Evolutionary conservation across 2,329 filamentous ascomycete species (phyloP).

Genomic region (Botrytis medusae): DNA sequence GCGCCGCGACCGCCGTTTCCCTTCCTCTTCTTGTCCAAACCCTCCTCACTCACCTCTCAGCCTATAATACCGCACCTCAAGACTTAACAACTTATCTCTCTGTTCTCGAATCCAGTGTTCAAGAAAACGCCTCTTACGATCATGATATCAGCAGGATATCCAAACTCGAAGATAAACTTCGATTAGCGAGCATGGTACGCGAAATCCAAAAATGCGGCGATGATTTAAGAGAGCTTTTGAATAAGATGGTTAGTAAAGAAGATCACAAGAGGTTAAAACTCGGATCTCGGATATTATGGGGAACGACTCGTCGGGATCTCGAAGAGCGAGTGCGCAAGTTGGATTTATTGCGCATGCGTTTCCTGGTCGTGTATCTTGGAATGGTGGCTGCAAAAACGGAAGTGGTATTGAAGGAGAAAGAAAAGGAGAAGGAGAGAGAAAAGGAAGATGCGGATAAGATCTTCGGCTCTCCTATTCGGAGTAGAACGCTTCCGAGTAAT

Average conservation of each 20-base stretch:
- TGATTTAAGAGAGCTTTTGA: slow-evolving; percentile 61
- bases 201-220: slow-evolving; percentile 63
- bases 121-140: slow-evolving; percentile 65
- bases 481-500: background rate
- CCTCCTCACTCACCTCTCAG: slow-evolving; percentile 52
- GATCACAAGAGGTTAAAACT: slow-evolving; percentile 51
- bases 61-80: slow-evolving; percentile 57
- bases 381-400: slow-evolving; percentile 48
- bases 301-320: slow-evolving; percentile 51
- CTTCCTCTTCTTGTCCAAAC: slow-evolving; percentile 55
- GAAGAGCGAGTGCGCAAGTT: slow-evolving; percentile 59
- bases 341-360: slow-evolving; percentile 63
- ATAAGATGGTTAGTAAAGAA: slow-evolving; percentile 47
- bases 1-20: slow-evolving; percentile 58
- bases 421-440: slow-evolving; percentile 9
- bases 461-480: background rate
- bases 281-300: slow-evolving; percentile 49
- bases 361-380: slow-evolving; percentile 64
- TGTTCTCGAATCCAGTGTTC: slow-evolving; percentile 57
- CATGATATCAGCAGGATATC: slow-evolving; percentile 57
- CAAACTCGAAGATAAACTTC: slow-evolving; percentile 62
- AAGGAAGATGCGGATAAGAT: slow-evolving; percentile 8
- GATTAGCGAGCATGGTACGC: slow-evolving; percentile 56
- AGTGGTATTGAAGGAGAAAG: slow-evolving; percentile 22
- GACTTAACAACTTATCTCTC: slow-evolving; percentile 60